A percentile compares a stretch with the other conserved stretches of the same genome.
Evolutionary conservation across 2,329 filamentous ascomycete genomes (phyloP).

Genomic region (Neobulgaria alba): DNA sequence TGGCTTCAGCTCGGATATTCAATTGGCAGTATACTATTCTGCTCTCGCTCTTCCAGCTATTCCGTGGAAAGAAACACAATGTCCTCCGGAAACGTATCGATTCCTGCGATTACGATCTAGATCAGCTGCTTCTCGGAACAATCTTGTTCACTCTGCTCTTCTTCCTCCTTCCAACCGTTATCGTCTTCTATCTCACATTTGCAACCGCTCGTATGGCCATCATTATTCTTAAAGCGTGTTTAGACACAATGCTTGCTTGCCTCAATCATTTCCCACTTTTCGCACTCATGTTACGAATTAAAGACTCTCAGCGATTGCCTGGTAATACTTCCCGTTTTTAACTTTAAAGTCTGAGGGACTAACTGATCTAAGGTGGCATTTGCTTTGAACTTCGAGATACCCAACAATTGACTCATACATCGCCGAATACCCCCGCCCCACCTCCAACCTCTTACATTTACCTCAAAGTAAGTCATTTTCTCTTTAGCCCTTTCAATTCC

Average conservation of each 20-base stretch:
- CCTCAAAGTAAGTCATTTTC: conserved; percentile 54
- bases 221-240: conserved; percentile 80
- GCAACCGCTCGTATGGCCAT: conserved; percentile 90
- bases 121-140: conserved; percentile 90
- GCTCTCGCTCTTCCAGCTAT: conserved; percentile 47
- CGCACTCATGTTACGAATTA: conserved; percentile 89
- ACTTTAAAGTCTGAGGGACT: conserved; percentile 7
- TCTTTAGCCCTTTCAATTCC: background rate
- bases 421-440: conserved; percentile 13
- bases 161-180: conserved; percentile 87
- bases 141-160: conserved; percentile 94
- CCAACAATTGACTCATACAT: conserved; percentile 40
- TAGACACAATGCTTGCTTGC: conserved; percentile 88
- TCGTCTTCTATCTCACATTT: conserved; percentile 96
- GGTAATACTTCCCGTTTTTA: conserved; percentile 43
- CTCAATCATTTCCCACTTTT: conserved; percentile 97
- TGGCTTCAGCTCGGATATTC: conserved; percentile 92
- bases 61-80: conserved; percentile 39
- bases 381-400: conserved; percentile 82
- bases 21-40: conserved; percentile 98
- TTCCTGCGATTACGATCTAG: conserved; percentile 96
- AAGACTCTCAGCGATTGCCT: conserved; percentile 83
- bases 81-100: conserved; percentile 95
- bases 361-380: conserved; percentile 54
- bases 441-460: conserved; percentile 71